These are phyloP conservation scores for Tylopilus intermedius DNA, from an alignment of 768 basidiomycete species.

Conservation along the genomic window DNA sequence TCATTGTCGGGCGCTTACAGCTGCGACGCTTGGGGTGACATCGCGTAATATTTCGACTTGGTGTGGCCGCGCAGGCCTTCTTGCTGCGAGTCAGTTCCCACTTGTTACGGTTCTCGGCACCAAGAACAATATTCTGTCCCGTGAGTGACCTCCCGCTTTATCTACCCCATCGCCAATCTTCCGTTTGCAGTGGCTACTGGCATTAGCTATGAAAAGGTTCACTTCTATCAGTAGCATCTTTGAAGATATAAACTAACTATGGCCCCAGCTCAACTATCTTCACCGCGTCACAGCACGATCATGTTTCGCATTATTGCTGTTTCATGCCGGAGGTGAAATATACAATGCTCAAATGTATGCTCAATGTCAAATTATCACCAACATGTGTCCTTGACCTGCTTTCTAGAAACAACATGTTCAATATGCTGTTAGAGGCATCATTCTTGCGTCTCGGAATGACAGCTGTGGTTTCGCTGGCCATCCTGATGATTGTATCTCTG, in stretches of 20 bases:
- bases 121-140: constrained; percentile 45
- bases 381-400: not conserved
- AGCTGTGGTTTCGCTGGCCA: constrained; percentile 36
- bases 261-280: constrained; percentile 32
- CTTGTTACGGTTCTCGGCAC: constrained; percentile 43
- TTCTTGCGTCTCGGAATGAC: constrained; percentile 33
- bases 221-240: not conserved
- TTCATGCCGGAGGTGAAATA: constrained; percentile 37
- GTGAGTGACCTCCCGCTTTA: constrained; percentile 17
- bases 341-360: constrained; percentile 6
- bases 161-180: not conserved
- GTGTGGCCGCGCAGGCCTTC: constrained; percentile 26
- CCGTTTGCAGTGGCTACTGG: constrained; percentile 25
- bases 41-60: constrained; percentile 19
- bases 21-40: not conserved
- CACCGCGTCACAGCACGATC: constrained; percentile 50
- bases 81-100: constrained; percentile 37
- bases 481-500: constrained; percentile 45
- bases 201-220: constrained; percentile 26
- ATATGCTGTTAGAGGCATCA: not conserved
- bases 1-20: constrained; percentile 6
- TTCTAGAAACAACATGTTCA: not conserved
- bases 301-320: constrained; percentile 42
- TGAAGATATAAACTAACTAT: constrained; percentile 1
- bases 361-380: too few relatives aligned